A percentile compares a stretch with the other conserved stretches of the same genome.
These are phyloP conservation scores for Malania oleifera DNA, from an alignment of 164 flowering plant species.

Conservation along the genomic window DNA sequence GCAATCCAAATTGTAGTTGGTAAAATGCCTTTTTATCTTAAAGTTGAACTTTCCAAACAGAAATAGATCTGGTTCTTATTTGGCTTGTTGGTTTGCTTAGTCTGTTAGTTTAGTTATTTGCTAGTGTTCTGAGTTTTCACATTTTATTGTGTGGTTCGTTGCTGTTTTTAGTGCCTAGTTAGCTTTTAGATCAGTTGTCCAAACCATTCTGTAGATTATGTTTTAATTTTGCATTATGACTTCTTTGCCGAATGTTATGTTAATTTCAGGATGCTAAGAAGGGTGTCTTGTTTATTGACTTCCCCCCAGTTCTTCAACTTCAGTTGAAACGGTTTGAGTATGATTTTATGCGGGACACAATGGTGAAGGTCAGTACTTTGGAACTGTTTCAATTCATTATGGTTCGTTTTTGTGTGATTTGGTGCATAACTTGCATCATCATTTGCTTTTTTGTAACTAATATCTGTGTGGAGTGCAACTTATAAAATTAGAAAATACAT, in stretches of 20 bases:
- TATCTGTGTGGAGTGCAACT: too few species aligned
- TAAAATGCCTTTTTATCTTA: too few species aligned
- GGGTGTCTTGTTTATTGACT: slow-evolving; percentile 53
- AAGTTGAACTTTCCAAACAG: too few species aligned
- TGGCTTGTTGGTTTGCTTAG: too few species aligned
- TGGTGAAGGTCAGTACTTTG: slow-evolving; percentile 49
- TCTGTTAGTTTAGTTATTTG: too few species aligned
- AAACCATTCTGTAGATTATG: background rate
- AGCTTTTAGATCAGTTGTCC: too few species aligned
- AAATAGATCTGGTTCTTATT: too few species aligned
- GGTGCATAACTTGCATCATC: background rate
- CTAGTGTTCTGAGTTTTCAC: too few species aligned
- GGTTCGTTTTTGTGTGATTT: background rate
- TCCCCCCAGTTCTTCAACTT: slow-evolving; percentile 66
- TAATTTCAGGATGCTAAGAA: slow-evolving; percentile 61
- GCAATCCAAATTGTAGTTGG: too few species aligned
- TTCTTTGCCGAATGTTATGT: background rate
- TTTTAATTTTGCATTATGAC: background rate
- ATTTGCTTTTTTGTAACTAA: background rate
- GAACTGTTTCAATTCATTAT: background rate
- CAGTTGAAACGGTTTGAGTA: slow-evolving; percentile 55
- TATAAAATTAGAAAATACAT: too few species aligned
- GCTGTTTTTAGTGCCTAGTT: too few species aligned
- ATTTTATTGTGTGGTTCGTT: too few species aligned
- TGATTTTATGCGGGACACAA: slow-evolving; percentile 55